A percentile compares a stretch with the other conserved stretches of the same genome.
Evolutionary conservation across 306 rosid genomes (phyloP).

Genomic region (Mimosa pudica): DNA sequence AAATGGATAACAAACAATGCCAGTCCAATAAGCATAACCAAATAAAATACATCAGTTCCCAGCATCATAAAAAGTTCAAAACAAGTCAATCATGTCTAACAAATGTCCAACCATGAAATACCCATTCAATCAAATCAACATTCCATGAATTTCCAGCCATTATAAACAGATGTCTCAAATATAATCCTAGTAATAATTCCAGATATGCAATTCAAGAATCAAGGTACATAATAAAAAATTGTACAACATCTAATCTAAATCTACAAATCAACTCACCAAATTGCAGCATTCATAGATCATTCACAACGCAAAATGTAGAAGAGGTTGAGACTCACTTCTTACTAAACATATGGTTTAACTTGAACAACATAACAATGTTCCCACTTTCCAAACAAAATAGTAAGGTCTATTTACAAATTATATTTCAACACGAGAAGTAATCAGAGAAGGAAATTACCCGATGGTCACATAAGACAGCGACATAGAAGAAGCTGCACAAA

Average conservation of each 20-base stretch:
- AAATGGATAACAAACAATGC: neutral
- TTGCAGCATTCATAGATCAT: constrained; percentile 8
- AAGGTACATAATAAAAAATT: constrained; percentile 4
- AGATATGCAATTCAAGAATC: neutral
- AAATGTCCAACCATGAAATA: neutral
- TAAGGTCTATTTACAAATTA: constrained; percentile 6
- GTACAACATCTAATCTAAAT: constrained; percentile 19
- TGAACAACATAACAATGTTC: constrained; percentile 5
- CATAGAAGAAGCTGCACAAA: constrained; percentile 69
- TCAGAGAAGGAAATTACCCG: constrained; percentile 54
- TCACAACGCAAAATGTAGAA: neutral
- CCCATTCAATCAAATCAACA: constrained; percentile 5
- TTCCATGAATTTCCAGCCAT: constrained; percentile 8
- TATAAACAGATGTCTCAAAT: constrained; percentile 2
- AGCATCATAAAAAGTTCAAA: constrained; percentile 3
- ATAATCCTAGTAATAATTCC: neutral
- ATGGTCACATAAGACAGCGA: constrained; percentile 55
- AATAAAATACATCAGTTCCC: constrained; percentile 24
- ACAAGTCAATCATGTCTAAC: constrained; percentile 17
- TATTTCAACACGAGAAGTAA: neutral
- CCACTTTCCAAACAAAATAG: constrained; percentile 9
- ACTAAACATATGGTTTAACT: constrained; percentile 12
- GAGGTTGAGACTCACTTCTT: constrained; percentile 22
- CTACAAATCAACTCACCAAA: constrained; percentile 11
- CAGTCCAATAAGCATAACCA: neutral